Conservation (phyloP, 2,329 filamentous ascomycete genomes). For the Venturia nashicola region DNA sequence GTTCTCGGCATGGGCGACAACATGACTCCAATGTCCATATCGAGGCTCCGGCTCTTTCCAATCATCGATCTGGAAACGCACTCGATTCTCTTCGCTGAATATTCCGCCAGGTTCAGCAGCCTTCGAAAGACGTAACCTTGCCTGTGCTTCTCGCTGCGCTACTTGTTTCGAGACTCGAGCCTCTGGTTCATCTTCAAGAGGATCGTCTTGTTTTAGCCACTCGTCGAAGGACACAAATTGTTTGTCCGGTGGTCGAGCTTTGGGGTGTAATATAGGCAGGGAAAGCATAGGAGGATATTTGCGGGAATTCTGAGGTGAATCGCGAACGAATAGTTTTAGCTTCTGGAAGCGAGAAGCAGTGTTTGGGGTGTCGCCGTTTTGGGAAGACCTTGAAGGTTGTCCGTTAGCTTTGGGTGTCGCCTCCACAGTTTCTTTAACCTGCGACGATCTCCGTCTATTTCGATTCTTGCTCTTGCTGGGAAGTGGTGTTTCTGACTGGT, state of each 20-base stretch:
- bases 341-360: constrained; percentile 13
- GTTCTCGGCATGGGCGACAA: constrained; percentile 65
- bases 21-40: constrained; percentile 79
- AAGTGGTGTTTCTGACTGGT: neutral
- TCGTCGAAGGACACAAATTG: constrained; percentile 45
- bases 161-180: constrained; percentile 21
- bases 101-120: constrained; percentile 66
- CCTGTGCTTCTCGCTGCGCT: constrained; percentile 48
- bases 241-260: constrained; percentile 32
- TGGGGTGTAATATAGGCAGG: constrained; percentile 35
- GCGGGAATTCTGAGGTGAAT: constrained; percentile 26
- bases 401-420: neutral
- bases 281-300: neutral
- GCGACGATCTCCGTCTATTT: neutral
- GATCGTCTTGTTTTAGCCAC: constrained; percentile 47
- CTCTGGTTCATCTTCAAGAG: constrained; percentile 30
- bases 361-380: neutral
- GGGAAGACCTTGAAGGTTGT: neutral
- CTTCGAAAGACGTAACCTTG: constrained; percentile 57
- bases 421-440: neutral
- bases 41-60: constrained; percentile 63
- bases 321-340: constrained; percentile 38
- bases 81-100: constrained; percentile 58
- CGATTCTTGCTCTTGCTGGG: neutral
- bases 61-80: constrained; percentile 59